Evolutionary conservation across 495 filamentous ascomycete genomes (phyloP).

Genomic region (Neurospora sp.): DNA sequence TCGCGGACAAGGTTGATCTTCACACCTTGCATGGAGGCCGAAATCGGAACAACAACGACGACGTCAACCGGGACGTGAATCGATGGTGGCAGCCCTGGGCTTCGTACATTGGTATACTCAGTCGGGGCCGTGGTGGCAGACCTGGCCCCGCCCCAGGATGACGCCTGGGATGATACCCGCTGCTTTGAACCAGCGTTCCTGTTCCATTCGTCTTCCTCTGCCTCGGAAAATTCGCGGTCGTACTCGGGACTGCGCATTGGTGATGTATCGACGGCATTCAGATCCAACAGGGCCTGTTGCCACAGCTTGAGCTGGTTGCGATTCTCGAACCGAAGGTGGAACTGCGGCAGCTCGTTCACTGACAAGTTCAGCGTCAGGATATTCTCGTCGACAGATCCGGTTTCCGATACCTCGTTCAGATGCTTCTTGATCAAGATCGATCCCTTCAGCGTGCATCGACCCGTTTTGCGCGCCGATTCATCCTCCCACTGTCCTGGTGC

Average conservation of each 20-base stretch:
- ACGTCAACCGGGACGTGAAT: constrained; percentile 91
- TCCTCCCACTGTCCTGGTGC: constrained; percentile 49
- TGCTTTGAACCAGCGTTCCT: constrained; percentile 48
- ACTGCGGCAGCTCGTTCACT: constrained; percentile 90
- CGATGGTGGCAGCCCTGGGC: constrained; percentile 41
- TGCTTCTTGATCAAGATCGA: constrained; percentile 99
- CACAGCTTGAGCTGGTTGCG: constrained; percentile 80
- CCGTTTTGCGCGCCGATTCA: constrained; percentile 52
- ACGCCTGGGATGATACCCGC: constrained; percentile 79
- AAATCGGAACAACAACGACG: constrained; percentile 93
- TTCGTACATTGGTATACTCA: constrained; percentile 61
- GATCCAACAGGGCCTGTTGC: constrained; percentile 78
- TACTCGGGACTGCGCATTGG: constrained; percentile 58
- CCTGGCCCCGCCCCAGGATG: constrained; percentile 72
- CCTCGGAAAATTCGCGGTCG: constrained; percentile 69
- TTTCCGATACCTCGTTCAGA: constrained; percentile 76
- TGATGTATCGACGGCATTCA: constrained; percentile 57
- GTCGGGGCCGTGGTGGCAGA: constrained; percentile 69
- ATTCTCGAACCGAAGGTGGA: constrained; percentile 86
- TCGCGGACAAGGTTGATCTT: constrained; percentile 97
- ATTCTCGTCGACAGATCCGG: constrained; percentile 56
- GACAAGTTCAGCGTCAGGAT: constrained; percentile 86
- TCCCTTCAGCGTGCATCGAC: constrained; percentile 84
- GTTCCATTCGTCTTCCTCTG: constrained; percentile 87
- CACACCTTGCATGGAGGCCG: constrained; percentile 96